Conservation (phyloP, 169 alveolate genomes). For the Toxoplasma gondii region DNA sequence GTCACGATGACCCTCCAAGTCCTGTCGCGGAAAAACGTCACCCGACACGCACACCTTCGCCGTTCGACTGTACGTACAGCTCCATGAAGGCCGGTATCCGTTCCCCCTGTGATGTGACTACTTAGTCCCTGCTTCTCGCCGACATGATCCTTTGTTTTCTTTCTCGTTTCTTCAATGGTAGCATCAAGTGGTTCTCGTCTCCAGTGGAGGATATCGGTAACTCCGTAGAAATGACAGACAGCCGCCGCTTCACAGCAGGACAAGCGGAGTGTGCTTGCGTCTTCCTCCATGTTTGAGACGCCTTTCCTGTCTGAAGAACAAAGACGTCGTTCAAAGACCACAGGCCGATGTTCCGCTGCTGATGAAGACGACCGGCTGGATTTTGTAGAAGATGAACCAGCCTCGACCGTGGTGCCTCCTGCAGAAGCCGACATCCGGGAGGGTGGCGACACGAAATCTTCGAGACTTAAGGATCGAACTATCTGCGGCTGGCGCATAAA, state of each 20-base stretch:
- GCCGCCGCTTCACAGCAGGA: not conserved
- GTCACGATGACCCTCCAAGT: not conserved
- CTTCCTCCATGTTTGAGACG: no score
- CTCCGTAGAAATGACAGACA: slow-evolving; percentile 5
- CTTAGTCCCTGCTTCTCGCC: no score
- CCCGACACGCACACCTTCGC: slow-evolving; percentile 14
- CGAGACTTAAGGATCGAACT: not conserved
- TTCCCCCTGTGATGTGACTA: no score
- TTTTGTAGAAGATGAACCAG: no score
- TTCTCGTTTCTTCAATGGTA: no score
- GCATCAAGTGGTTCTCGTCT: not conserved
- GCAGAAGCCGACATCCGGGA: no score
- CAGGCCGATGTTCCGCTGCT: no score
- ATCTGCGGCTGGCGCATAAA: not conserved
- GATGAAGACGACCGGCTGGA: no score
- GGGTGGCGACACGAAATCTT: not conserved
- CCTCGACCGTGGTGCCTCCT: no score
- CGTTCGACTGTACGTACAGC: slow-evolving; percentile 11
- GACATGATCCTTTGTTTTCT: not conserved
- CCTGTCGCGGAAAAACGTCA: not conserved
- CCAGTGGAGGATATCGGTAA: slow-evolving; percentile 21
- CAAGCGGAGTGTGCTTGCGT: not conserved
- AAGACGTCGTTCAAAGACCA: no score
- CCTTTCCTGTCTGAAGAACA: no score
- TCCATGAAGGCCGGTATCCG: not conserved